Base-by-base conservation (phyloP, 2,329 filamentous ascomycete species). In the Cladosporium sp. region DNA sequence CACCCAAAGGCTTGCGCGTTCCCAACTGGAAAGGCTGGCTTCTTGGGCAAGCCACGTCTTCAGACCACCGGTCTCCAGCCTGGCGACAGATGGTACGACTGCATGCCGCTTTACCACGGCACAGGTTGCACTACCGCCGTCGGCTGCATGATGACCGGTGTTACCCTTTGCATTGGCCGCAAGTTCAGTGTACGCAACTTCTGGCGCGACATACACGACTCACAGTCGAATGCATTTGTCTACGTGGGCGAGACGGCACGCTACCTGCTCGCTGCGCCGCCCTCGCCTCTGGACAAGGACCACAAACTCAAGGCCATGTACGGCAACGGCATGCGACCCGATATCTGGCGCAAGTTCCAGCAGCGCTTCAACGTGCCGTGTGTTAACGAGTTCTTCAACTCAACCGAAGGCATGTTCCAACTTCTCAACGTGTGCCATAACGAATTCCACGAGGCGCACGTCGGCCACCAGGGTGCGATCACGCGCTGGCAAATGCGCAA, bases 231-330 rank as follows among this genome's bases (percentile, higher is more conserved):
- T 0, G 85, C 86, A 72, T 91, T 93, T 70, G 86, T 90, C 21
- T 93, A 93, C 72, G 91, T 93, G 2, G 91, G 91, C 71, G 91
- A 93, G 75, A 91, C 89, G 0, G 85, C 90, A 7, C 85, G 91
- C 0, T 93, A 93, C 70, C 82, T 93, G 0, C 83, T 93, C 14
- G 87, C 89, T 0, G 85, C 85, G 1, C 89, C 90, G 1, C 85
- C 86, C 0, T 85, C 84, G n/a, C 81, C 86, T 0, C 81, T 86
- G 7, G 88, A 90, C 75, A 82, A 78, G 67, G 78, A 84, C 16
- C 88, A 91, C 77, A 79, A 79, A 4, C 81, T 90, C 12, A 82
- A 82, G 66, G 78, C 80, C 60, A 88, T 89, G 78, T 88, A 84
- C 71, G 88, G 88, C 65, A 91, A 91, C 72, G 88, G 88, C 1